phyloP scores from a whole-genome alignment of 2,329 filamentous ascomycete genomes.

The Lachnellula cervina region DNA sequence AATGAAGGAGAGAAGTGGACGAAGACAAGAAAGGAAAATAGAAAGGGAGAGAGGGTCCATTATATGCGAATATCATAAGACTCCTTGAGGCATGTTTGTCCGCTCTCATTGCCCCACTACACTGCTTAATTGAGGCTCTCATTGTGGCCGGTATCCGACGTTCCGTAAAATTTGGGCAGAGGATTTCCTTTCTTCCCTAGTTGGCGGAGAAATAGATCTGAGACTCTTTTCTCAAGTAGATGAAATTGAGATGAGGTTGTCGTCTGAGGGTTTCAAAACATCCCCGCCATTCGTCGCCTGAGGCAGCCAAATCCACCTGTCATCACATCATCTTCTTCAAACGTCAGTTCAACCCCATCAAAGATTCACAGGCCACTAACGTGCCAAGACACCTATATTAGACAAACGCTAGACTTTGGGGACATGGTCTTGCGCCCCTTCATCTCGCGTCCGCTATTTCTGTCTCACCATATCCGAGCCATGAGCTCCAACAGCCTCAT shows the following conservation, averaged over 20 bases:
- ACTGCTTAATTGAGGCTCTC: neutral
- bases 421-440: constrained; percentile 17
- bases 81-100: constrained; percentile 2
- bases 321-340: neutral
- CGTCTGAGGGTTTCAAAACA: neutral
- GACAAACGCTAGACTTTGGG: neutral
- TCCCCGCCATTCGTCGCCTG: neutral
- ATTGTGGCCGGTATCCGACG: neutral
- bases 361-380: too few relatives aligned
- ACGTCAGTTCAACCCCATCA: neutral
- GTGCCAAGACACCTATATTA: neutral
- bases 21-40: neutral
- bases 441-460: neutral
- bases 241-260: constrained; percentile 1
- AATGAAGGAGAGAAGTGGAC: constrained; percentile 5
- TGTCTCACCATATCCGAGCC: constrained; percentile 8
- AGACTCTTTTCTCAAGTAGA: neutral
- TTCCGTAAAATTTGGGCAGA: neutral
- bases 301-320: neutral
- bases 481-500: constrained; percentile 39
- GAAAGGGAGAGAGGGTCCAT: neutral
- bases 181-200: neutral
- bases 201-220: neutral
- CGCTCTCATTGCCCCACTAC: neutral
- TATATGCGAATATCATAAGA: neutral